phyloP scores from a whole-genome alignment of 2,329 filamentous ascomycete genomes.

The Trichophyton equinum region DNA sequence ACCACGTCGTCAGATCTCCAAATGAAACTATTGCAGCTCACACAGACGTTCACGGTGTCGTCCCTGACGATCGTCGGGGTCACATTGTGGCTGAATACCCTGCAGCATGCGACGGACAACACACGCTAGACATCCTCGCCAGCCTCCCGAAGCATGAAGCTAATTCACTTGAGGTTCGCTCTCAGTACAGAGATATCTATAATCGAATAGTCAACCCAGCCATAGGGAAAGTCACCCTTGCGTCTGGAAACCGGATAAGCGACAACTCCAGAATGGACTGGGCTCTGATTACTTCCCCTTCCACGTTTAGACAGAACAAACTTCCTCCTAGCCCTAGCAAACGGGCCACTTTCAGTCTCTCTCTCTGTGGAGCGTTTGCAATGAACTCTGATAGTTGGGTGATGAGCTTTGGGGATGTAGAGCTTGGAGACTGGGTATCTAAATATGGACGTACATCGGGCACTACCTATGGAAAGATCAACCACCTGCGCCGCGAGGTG shows the following conservation, averaged over 20 bases:
- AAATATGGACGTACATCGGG: neutral
- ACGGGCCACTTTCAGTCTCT: neutral
- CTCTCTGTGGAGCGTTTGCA: neutral
- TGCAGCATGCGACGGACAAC: neutral
- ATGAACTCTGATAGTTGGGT: neutral
- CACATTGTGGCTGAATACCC: slow-evolving; percentile 3
- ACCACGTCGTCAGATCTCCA: slow-evolving; percentile 3
- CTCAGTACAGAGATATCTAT: neutral
- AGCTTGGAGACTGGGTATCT: neutral
- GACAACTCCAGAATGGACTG: neutral
- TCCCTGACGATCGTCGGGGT: neutral
- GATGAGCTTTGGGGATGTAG: neutral
- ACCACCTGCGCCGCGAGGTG: neutral
- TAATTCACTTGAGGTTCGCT: neutral
- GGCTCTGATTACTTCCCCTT: neutral
- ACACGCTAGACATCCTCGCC: neutral
- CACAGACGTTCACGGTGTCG: slow-evolving; percentile 3
- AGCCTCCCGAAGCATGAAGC: neutral
- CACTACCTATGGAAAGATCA: neutral
- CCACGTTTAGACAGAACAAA: neutral
- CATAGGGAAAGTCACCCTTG: neutral
- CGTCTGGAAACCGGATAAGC: neutral
- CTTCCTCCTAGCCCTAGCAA: neutral
- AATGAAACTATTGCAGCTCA: neutral
- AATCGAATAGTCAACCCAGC: neutral